Conservation (phyloP, 73 alveolate species). For the Breviolum minutum region DNA sequence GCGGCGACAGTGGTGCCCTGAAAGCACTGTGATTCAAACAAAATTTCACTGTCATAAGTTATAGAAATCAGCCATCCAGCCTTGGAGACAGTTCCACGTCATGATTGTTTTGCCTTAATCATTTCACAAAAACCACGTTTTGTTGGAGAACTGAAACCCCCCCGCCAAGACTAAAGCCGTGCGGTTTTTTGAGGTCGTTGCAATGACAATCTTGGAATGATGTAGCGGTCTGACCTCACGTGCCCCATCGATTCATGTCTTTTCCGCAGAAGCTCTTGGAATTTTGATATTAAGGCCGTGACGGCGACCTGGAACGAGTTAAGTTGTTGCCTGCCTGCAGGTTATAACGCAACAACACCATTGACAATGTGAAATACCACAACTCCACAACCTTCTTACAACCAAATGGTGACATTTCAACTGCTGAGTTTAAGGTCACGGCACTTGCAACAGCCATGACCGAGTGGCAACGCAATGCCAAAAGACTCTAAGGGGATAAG, state of each 20-base stretch:
- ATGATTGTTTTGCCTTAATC: conserved; percentile 22
- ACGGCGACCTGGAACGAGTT: conserved; percentile 39
- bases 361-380: too few species aligned
- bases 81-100: conserved; percentile 43
- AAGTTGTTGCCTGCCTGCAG: not conserved
- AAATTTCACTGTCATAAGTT: not conserved
- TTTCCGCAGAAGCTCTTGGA: not conserved
- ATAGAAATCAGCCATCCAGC: not conserved
- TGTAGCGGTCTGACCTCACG: conserved; percentile 42
- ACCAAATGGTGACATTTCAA: too few species aligned
- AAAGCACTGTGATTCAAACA: not conserved
- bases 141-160: not conserved
- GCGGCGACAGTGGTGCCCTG: conserved; percentile 88
- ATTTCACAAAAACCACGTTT: too few species aligned
- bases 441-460: too few species aligned
- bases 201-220: conserved; percentile 47
- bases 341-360: not conserved
- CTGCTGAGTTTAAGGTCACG: too few species aligned
- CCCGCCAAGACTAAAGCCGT: too few species aligned
- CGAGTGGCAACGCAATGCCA: too few species aligned
- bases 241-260: not conserved
- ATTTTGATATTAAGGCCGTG: not conserved
- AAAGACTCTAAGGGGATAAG: too few species aligned
- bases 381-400: too few species aligned
- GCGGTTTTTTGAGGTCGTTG: not conserved